phyloP scores from a whole-genome alignment of 2,329 filamentous ascomycete genomes.

The Ascochyta fabae region DNA sequence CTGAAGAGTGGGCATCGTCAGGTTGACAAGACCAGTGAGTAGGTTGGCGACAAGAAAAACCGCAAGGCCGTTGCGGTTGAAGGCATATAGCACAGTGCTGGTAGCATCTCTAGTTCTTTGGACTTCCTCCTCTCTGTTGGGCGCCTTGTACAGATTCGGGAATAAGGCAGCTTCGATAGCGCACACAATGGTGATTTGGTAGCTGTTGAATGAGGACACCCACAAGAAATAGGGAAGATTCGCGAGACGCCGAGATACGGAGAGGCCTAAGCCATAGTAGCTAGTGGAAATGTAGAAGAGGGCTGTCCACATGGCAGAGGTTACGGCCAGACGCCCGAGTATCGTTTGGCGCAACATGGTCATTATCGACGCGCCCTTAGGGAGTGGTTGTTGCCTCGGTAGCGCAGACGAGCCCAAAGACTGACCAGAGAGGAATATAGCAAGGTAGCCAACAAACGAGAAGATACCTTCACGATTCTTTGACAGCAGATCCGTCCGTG shows the following conservation, averaged over 20 bases:
- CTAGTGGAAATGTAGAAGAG: constrained; percentile 74
- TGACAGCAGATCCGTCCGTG: constrained; percentile 78
- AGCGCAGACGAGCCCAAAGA: constrained; percentile 81
- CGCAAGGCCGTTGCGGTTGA: constrained; percentile 85
- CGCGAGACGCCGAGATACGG: constrained; percentile 85
- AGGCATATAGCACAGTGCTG: constrained; percentile 79
- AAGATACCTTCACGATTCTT: constrained; percentile 96
- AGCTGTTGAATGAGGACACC: constrained; percentile 88
- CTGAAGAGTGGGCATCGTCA: constrained; percentile 83
- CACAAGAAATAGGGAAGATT: constrained; percentile 94
- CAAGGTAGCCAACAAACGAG: constrained; percentile 90
- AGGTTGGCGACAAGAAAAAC: constrained; percentile 90
- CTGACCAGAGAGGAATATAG: constrained; percentile 91
- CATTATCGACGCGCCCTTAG: constrained; percentile 52
- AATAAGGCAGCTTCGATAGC: constrained; percentile 80
- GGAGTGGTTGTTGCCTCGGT: constrained; percentile 59
- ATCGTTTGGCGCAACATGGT: constrained; percentile 62
- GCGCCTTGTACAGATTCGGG: constrained; percentile 69
- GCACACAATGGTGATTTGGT: constrained; percentile 81
- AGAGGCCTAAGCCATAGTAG: constrained; percentile 69
- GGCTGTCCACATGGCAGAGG: constrained; percentile 70
- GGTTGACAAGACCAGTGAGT: constrained; percentile 85
- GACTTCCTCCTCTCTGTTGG: constrained; percentile 62
- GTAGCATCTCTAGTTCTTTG: constrained; percentile 73
- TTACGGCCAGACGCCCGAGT: constrained; percentile 67